A percentile compares a stretch with the other conserved stretches of the same genome.
Evolutionary conservation across 805 yeast genomes (phyloP).

Genomic region (Candida silvicultrix): DNA sequence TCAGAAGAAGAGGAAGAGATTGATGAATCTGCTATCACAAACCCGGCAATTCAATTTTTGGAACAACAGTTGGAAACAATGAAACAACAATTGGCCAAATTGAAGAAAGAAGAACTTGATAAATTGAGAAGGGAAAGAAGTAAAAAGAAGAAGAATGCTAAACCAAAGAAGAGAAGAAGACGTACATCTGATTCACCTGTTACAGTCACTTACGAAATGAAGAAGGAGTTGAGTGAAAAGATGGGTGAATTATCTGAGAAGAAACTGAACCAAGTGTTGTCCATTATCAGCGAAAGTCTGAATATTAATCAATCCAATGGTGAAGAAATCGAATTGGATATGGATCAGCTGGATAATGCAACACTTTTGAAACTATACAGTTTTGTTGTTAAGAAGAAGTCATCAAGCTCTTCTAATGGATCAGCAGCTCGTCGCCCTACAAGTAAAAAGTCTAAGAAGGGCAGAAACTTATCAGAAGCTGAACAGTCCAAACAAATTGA

Average conservation of each 20-base stretch:
- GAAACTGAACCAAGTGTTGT: slow-evolving; percentile 75
- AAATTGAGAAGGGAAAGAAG: slow-evolving; percentile 57
- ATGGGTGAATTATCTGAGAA: slow-evolving; percentile 73
- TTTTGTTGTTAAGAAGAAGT: slow-evolving; percentile 56
- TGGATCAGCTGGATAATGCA: slow-evolving; percentile 83
- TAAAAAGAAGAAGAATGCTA: slow-evolving; percentile 37
- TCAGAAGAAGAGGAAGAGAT: slow-evolving; percentile 49
- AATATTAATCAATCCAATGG: slow-evolving; percentile 52
- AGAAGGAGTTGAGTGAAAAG: slow-evolving; percentile 83
- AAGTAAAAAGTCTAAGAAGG: slow-evolving; percentile 36
- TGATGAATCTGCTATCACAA: slow-evolving; percentile 59
- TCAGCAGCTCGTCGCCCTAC: slow-evolving; percentile 4
- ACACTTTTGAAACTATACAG: slow-evolving; percentile 81
- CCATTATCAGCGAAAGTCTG: slow-evolving; percentile 76
- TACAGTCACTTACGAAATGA: slow-evolving; percentile 88
- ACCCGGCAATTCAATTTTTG: slow-evolving; percentile 85
- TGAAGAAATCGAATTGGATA: slow-evolving; percentile 94
- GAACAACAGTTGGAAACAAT: slow-evolving; percentile 83
- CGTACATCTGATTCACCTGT: slow-evolving; percentile 20
- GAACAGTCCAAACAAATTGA: slow-evolving; percentile 66
- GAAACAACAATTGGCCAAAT: slow-evolving; percentile 76
- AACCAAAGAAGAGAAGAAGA: slow-evolving; percentile 26
- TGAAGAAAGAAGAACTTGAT: slow-evolving; percentile 73
- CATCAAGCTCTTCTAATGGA: slow-evolving; percentile 2
- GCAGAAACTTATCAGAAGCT: slow-evolving; percentile 55